Conservation (phyloP, 257 asterid species). For the Nicotiana tomentosiformis region DNA sequence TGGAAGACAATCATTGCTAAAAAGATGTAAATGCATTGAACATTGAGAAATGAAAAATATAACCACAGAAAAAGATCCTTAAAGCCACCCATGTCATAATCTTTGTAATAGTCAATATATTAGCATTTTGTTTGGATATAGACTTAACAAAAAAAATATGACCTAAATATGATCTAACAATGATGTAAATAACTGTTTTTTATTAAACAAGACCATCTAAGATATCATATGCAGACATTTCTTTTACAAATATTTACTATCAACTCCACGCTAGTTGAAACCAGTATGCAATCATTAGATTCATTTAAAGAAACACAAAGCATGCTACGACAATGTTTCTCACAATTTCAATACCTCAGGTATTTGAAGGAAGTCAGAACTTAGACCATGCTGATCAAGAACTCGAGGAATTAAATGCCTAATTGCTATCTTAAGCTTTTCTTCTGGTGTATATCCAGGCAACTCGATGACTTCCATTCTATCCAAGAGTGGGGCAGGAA, state of each 20-base stretch:
- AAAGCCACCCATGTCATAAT: neutral
- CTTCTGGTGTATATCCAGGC: slow-evolving; percentile 99
- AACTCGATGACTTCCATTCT: slow-evolving; percentile 99
- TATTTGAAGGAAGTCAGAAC: slow-evolving; percentile 78
- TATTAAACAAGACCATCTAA: neutral
- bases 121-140: neutral
- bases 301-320: neutral
- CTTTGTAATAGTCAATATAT: neutral
- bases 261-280: neutral
- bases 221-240: neutral
- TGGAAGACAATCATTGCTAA: neutral
- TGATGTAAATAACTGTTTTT: neutral
- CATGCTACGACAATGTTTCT: neutral
- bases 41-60: neutral
- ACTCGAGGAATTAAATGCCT: slow-evolving; percentile 90
- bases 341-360: slow-evolving; percentile 70
- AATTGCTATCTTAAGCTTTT: slow-evolving; percentile 86
- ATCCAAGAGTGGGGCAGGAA: slow-evolving; percentile 92
- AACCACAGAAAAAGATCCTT: neutral
- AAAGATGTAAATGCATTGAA: neutral
- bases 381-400: slow-evolving; percentile 95
- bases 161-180: neutral
- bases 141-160: neutral
- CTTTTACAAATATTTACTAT: neutral
- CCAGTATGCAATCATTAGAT: slow-evolving; percentile 5